A percentile compares a stretch with the other conserved stretches of the same genome.
These are phyloP conservation scores for Metarhizium humberi DNA, from an alignment of 2,329 filamentous ascomycete genomes.

Conservation along the genomic window DNA sequence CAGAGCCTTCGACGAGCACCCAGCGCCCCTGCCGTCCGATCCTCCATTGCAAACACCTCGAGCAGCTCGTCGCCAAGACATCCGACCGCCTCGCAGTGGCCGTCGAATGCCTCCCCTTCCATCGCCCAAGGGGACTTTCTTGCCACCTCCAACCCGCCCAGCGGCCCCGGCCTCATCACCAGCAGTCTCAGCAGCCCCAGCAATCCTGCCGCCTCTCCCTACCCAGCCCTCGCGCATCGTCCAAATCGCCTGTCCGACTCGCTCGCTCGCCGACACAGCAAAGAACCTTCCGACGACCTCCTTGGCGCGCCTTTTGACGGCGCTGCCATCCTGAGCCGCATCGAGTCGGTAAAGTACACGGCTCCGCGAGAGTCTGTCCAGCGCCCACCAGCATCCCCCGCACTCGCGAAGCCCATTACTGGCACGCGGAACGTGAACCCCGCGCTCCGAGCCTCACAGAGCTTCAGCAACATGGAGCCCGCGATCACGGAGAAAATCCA, in stretches of 20 bases:
- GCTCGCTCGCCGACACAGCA: slow-evolving; percentile 10
- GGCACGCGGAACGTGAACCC: slow-evolving; percentile 43
- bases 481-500: slow-evolving; percentile 27
- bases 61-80: slow-evolving; percentile 39
- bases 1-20: slow-evolving; percentile 52
- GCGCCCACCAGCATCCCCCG: slow-evolving; percentile 20
- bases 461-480: slow-evolving; percentile 30
- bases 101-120: slow-evolving; percentile 37
- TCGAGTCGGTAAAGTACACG: slow-evolving; percentile 41
- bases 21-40: slow-evolving; percentile 45
- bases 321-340: slow-evolving; percentile 49
- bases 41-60: slow-evolving; percentile 39
- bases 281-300: slow-evolving; percentile 43
- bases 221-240: slow-evolving; percentile 9
- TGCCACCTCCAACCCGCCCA: slow-evolving; percentile 16
- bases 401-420: slow-evolving; percentile 40
- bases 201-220: slow-evolving; percentile 5
- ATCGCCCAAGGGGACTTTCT: slow-evolving; percentile 36
- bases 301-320: slow-evolving; percentile 59
- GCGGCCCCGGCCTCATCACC: not conserved
- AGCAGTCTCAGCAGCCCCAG: slow-evolving; percentile 11
- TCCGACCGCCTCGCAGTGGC: slow-evolving; percentile 28
- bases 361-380: slow-evolving; percentile 22
- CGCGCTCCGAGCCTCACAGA: slow-evolving; percentile 54
- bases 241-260: slow-evolving; percentile 13